phyloP scores from a whole-genome alignment of 352 stramenopile genomes.

The Phytophthora sojae region DNA sequence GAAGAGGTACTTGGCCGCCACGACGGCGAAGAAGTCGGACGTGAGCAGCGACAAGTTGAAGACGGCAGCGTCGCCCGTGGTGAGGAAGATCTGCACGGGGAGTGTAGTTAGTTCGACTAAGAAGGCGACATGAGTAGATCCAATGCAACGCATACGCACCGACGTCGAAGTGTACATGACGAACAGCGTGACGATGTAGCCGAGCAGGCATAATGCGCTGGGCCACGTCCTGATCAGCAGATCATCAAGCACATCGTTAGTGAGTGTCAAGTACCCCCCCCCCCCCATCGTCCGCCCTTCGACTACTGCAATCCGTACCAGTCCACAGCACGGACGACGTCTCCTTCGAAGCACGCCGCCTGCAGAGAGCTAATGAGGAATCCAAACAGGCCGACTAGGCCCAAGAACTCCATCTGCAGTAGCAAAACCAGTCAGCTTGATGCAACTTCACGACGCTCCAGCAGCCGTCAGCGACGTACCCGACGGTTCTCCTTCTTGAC shows the following conservation, averaged over 20 bases:
- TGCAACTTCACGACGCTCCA: too few relatives aligned
- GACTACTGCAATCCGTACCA: constrained; percentile 45
- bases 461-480: constrained; percentile 22
- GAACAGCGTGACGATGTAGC: constrained; percentile 87
- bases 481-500: constrained; percentile 86
- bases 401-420: constrained; percentile 93
- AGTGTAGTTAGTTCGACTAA: constrained; percentile 5
- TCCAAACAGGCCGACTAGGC: constrained; percentile 94
- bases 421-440: constrained; percentile 16
- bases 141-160: constrained; percentile 48
- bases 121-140: neutral
- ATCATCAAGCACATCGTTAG: constrained; percentile 8
- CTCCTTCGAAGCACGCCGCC: constrained; percentile 84
- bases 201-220: constrained; percentile 65
- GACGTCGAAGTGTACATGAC: constrained; percentile 93
- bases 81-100: constrained; percentile 60
- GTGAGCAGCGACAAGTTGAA: constrained; percentile 98
- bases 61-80: constrained; percentile 92
- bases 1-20: constrained; percentile 91
- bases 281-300: neutral
- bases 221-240: constrained; percentile 49
- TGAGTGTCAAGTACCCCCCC: neutral
- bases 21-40: constrained; percentile 95
- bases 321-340: constrained; percentile 42
- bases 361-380: constrained; percentile 90